phyloP scores from a whole-genome alignment of 345 rosid genomes.

The Eutrema japonicum region DNA sequence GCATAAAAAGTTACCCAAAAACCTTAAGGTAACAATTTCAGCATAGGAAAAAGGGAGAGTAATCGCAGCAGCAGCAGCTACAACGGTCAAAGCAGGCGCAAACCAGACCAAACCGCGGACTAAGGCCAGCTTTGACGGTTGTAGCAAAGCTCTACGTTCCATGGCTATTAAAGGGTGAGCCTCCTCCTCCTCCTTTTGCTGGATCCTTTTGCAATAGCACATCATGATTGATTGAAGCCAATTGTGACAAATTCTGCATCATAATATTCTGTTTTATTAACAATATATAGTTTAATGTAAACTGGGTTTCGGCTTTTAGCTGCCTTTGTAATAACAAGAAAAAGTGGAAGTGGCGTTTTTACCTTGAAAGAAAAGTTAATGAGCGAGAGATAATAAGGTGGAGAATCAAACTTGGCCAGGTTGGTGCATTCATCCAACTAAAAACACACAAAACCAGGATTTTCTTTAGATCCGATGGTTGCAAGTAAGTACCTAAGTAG shows the following conservation, averaged over 20 bases:
- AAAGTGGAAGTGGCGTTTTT: conserved; percentile 20
- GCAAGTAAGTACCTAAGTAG: not conserved
- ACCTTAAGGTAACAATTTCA: conserved; percentile 26
- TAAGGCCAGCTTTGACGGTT: conserved; percentile 35
- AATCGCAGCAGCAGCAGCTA: conserved; percentile 38
- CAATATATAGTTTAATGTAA: not conserved
- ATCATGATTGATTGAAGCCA: conserved; percentile 81
- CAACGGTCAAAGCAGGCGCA: conserved; percentile 38
- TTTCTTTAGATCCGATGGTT: conserved; percentile 8
- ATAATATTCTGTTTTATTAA: not conserved
- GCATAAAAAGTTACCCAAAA: conserved; percentile 21
- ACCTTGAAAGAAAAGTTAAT: conserved; percentile 88
- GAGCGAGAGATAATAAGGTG: conserved; percentile 62
- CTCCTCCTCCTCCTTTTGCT: conserved; percentile 44
- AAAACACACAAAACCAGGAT: conserved; percentile 9
- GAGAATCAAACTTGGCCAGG: conserved; percentile 56
- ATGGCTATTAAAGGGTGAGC: conserved; percentile 54
- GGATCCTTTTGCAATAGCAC: conserved; percentile 73
- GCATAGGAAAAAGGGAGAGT: not conserved
- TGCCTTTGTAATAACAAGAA: not conserved
- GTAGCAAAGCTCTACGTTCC: conserved; percentile 44
- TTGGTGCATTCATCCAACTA: conserved; percentile 76
- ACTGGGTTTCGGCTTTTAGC: not conserved
- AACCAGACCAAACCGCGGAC: conserved; percentile 12
- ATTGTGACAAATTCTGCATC: conserved; percentile 77